A percentile compares a stretch with the other conserved stretches of the same genome.
Evolutionary conservation across 2,329 filamentous ascomycete species (phyloP).

Genomic region (Trichoderma atrobrunneum): DNA sequence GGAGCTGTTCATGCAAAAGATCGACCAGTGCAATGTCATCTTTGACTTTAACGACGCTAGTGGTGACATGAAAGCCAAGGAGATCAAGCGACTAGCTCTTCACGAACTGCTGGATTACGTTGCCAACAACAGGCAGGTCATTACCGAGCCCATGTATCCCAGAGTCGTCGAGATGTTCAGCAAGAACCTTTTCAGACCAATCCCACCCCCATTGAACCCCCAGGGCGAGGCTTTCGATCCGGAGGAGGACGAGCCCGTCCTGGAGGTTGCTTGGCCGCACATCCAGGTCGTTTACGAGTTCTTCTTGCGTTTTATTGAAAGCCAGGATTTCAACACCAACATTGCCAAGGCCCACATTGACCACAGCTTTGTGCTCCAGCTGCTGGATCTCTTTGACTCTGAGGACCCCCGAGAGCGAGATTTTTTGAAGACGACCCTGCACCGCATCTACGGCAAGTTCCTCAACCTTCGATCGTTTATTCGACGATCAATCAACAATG

Average conservation of each 20-base stretch:
- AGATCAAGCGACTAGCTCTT: slow-evolving; percentile 94
- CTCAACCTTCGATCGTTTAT: slow-evolving; percentile 97
- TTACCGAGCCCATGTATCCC: slow-evolving; percentile 98
- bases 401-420: slow-evolving; percentile 95
- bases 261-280: slow-evolving; percentile 98
- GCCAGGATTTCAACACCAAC: slow-evolving; percentile 99
- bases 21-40: slow-evolving; percentile 99
- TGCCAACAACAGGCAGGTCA: slow-evolving; percentile 96
- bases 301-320: slow-evolving; percentile 97
- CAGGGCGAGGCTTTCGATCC: slow-evolving; percentile 98
- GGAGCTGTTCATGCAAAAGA: slow-evolving; percentile 99
- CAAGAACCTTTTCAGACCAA: slow-evolving; percentile 96
- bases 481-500: slow-evolving; percentile 97
- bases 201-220: slow-evolving; percentile 94
- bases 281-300: slow-evolving; percentile 99
- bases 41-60: slow-evolving; percentile 99
- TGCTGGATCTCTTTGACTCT: slow-evolving; percentile 97
- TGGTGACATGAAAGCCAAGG: slow-evolving; percentile 99
- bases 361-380: slow-evolving; percentile 92
- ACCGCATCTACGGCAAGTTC: slow-evolving; percentile 98
- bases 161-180: slow-evolving; percentile 98
- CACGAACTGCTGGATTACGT: slow-evolving; percentile 98
- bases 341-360: slow-evolving; percentile 99
- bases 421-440: slow-evolving; percentile 95
- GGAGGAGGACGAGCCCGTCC: slow-evolving; percentile 95